Base-by-base conservation (phyloP, 805 yeast genomes). In the Deakozyma indianensis region DNA sequence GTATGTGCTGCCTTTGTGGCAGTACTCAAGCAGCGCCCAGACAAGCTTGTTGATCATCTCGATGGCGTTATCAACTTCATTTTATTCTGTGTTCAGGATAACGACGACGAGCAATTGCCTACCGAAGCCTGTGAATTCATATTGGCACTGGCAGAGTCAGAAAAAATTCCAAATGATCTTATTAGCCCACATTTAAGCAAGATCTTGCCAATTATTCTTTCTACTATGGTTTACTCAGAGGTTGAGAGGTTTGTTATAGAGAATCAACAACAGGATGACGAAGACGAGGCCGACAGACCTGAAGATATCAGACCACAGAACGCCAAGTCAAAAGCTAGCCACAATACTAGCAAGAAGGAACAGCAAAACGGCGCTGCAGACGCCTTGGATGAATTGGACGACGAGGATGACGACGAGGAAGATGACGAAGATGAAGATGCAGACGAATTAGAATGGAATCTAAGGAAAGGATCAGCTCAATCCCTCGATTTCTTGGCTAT, bases 381-480 rank as follows among this genome's bases (percentile, higher is more conserved):
- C 20, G 57, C 53, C 4, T n/a, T 41, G 15, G 54, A 47, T 21
- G 57, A 53, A 22, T 55, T 50, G 14, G 61, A 51, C 5, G 68
- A 59, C 18, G 67, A 64, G 20, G 74, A 65, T 29, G 70, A 64
- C 21, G 81, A 74, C 14, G 84, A 75, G 15, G 85, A 76, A 22
- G 90, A 78, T 24, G 92, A 79, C 9, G 88, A 77, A 23, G 86
- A 77, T 43, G 83, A 74, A 44, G 82, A 73, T 43, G 80, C 73
- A 46, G 78, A 74, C 29, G 71, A 78, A 41, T 76, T 79, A 28
- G 85, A 78, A 54, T 92, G 98, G 98, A 86, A 80, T 55, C 64
- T 92, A 48, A 73, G 98, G 56, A 90, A 90, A 63, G 90, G 97
- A 62, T 73, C 95, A 3, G 97, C 97, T 2, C 92, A 96, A 3